Evolutionary conservation across 192 early-diverging fungal species (phyloP).

Genomic region (Coemansia reversa): DNA sequence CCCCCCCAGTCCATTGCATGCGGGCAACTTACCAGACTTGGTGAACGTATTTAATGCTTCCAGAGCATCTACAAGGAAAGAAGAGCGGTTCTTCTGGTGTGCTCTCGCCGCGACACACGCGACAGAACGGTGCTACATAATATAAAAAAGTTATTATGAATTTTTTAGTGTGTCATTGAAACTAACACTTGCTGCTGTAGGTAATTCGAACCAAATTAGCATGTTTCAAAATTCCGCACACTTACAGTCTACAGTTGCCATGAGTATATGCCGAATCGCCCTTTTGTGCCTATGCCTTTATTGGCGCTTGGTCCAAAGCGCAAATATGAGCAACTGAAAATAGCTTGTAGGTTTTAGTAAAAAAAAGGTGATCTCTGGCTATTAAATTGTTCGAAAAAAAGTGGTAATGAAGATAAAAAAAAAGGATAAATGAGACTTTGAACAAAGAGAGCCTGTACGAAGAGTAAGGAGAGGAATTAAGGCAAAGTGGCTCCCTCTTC

Average conservation of each 20-base stretch:
- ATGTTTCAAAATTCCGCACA: neutral
- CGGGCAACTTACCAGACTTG: constrained; percentile 60
- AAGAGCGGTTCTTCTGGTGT: constrained; percentile 83
- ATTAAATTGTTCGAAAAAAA: neutral
- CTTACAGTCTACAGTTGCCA: constrained; percentile 40
- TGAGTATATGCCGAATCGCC: constrained; percentile 2
- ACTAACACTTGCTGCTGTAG: neutral
- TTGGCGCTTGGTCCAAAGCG: neutral
- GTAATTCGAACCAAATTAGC: constrained; percentile 1
- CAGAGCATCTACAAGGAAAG: constrained; percentile 94
- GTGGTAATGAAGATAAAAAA: neutral
- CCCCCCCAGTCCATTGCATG: neutral
- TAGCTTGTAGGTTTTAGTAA: neutral
- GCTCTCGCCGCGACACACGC: constrained; percentile 76
- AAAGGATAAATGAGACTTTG: constrained; percentile 6
- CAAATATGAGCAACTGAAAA: neutral
- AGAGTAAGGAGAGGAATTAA: neutral
- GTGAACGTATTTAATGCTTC: constrained; percentile 94
- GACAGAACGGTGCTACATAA: constrained; percentile 67
- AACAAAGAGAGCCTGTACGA: neutral
- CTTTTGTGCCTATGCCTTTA: neutral
- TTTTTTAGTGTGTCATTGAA: neutral
- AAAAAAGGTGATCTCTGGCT: neutral
- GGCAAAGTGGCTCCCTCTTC: neutral
- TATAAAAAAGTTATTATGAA: neutral